These are phyloP conservation scores for Aristolochia fimbriata DNA, from an alignment of 164 flowering plant species.

Conservation along the genomic window DNA sequence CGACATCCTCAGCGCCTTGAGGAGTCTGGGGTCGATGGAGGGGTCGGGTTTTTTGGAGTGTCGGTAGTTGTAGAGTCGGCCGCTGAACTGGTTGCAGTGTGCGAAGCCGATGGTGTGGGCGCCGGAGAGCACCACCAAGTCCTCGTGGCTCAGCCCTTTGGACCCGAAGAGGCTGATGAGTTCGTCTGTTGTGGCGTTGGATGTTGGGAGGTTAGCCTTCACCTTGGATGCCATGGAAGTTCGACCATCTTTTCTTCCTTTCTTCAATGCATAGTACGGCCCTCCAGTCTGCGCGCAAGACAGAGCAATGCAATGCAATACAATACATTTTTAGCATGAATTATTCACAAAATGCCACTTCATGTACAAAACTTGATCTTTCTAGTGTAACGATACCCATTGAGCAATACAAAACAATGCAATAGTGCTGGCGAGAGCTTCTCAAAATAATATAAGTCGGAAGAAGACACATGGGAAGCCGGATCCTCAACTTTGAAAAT, in stretches of 20 bases:
- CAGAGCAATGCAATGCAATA: too few species aligned
- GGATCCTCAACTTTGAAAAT: too few species aligned
- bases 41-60: constrained; percentile 59
- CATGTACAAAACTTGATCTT: too few species aligned
- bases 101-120: constrained; percentile 90
- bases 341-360: too few species aligned
- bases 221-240: constrained; percentile 55
- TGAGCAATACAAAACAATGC: too few species aligned
- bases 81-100: constrained; percentile 53
- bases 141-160: constrained; percentile 57
- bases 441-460: too few species aligned
- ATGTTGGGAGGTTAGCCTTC: constrained; percentile 41
- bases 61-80: constrained; percentile 44
- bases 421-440: too few species aligned
- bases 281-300: constrained; percentile 98
- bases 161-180: constrained; percentile 56
- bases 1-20: constrained; percentile 54
- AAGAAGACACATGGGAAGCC: too few species aligned
- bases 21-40: constrained; percentile 50
- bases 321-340: too few species aligned
- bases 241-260: constrained; percentile 80
- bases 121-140: constrained; percentile 82
- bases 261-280: constrained; percentile 72
- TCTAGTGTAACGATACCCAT: too few species aligned
- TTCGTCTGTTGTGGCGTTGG: constrained; percentile 58